phyloP scores from a whole-genome alignment of 352 stramenopile genomes.

The Phytophthora lateralis region DNA sequence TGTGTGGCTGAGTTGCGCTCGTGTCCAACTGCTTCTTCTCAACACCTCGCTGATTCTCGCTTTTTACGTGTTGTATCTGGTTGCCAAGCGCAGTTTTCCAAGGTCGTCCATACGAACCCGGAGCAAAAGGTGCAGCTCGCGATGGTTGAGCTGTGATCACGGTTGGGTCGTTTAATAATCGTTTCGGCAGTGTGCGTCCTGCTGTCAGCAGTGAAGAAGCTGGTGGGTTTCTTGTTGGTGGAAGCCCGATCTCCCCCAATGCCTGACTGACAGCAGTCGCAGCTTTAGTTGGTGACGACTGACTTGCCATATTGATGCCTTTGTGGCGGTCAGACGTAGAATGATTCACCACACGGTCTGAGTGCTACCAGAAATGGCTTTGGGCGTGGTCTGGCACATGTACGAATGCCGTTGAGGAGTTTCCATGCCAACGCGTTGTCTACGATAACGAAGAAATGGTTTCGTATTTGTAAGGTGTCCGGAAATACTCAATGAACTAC shows the following conservation, averaged over 20 bases:
- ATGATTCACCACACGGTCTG: constrained; percentile 1
- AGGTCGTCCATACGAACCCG: constrained; percentile 14
- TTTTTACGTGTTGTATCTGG: constrained; percentile 26
- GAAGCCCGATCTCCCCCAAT: constrained; percentile 33
- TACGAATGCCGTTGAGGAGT: constrained; percentile 19
- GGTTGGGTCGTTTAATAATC: constrained; percentile 4
- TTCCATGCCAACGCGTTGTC: constrained; percentile 4
- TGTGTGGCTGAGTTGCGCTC: constrained; percentile 11
- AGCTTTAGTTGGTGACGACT: constrained; percentile 27
- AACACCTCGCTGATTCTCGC: constrained; percentile 1
- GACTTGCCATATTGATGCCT: constrained; percentile 13
- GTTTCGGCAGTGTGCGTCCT: constrained; percentile 5
- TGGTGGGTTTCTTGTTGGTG: constrained; percentile 6
- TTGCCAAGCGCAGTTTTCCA: constrained; percentile 33
- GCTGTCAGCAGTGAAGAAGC: constrained; percentile 16
- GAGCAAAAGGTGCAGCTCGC: constrained; percentile 20
- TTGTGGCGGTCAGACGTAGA: background rate
- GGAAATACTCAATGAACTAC: constrained; percentile 19
- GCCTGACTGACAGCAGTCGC: constrained; percentile 50
- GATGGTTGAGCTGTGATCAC: constrained; percentile 9
- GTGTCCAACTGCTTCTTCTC: constrained; percentile 5
- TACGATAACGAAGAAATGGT: constrained; percentile 25
- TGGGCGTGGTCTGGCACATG: background rate
- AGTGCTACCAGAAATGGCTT: background rate
- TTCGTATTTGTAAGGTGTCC: constrained; percentile 14